phyloP scores from a whole-genome alignment of 2,329 filamentous ascomycete species.

The Fusarium longipes region DNA sequence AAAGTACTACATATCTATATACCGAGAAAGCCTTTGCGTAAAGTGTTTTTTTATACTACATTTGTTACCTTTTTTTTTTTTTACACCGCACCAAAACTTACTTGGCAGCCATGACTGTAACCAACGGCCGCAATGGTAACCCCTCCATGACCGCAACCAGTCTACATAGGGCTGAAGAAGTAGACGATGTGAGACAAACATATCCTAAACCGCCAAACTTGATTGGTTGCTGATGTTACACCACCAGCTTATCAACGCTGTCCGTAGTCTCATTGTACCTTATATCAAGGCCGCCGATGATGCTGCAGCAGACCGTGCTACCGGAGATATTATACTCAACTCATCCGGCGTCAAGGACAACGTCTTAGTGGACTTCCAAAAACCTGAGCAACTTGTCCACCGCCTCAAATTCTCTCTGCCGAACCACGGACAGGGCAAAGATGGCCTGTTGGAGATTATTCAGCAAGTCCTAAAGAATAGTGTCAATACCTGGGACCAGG shows the following conservation, averaged over 20 bases:
- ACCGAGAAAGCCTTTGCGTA: not conserved
- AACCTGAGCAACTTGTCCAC: constrained; percentile 66
- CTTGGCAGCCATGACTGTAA: constrained; percentile 43
- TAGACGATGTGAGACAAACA: constrained; percentile 47
- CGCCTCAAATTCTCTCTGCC: constrained; percentile 71
- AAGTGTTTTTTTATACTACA: not conserved
- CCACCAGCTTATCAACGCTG: constrained; percentile 72
- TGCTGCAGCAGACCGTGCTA: constrained; percentile 61
- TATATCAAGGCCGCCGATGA: constrained; percentile 79
- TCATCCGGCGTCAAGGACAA: constrained; percentile 59
- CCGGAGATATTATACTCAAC: constrained; percentile 60
- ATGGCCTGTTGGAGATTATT: constrained; percentile 79
- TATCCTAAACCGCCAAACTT: not conserved
- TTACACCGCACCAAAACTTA: constrained; percentile 1
- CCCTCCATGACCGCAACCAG: constrained; percentile 35
- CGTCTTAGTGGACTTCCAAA: constrained; percentile 71
- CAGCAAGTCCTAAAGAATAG: constrained; percentile 81
- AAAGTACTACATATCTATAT: not conserved
- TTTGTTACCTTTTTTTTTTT: not conserved
- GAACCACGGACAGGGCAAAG: constrained; percentile 69
- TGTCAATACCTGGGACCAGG: constrained; percentile 99
- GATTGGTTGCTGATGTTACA: constrained; percentile 41
- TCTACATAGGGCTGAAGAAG: constrained; percentile 50
- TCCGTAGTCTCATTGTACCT: constrained; percentile 75
- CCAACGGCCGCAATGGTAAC: constrained; percentile 40